Percentiles rank a stretch among this genome's conserved stretches.
Conservation (phyloP, 2,329 filamentous ascomycete genomes). For the Xylaria multiplex region DNA sequence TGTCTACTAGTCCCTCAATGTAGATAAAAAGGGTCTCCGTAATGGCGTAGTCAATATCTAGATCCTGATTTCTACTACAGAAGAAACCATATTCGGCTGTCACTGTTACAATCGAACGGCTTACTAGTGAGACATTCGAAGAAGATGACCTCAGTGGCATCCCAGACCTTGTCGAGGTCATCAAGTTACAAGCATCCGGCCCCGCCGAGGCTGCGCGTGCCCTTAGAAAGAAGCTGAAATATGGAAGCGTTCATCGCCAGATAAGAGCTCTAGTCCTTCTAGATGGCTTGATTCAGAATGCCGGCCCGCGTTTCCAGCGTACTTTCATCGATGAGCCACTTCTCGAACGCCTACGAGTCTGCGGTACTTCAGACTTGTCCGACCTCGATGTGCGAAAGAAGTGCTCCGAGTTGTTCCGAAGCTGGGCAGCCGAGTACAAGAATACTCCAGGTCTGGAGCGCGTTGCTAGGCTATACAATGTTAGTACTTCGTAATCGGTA, state of each 20-base stretch:
- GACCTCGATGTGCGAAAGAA: slow-evolving; percentile 89
- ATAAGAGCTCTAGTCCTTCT: slow-evolving; percentile 87
- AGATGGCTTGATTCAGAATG: slow-evolving; percentile 94
- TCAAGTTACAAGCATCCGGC: slow-evolving; percentile 87
- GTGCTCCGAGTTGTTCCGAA: slow-evolving; percentile 84
- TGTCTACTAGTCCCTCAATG: background rate
- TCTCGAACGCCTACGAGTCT: slow-evolving; percentile 88
- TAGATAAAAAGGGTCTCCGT: background rate
- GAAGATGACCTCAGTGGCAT: slow-evolving; percentile 93
- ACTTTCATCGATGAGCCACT: slow-evolving; percentile 90
- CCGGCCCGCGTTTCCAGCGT: slow-evolving; percentile 85
- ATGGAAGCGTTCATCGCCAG: slow-evolving; percentile 93
- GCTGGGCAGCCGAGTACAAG: slow-evolving; percentile 87
- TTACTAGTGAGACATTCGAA: slow-evolving; percentile 89
- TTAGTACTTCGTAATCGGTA: slow-evolving; percentile 43
- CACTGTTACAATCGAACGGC: slow-evolving; percentile 88
- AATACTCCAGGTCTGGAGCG: slow-evolving; percentile 80
- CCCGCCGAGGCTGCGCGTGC: slow-evolving; percentile 90
- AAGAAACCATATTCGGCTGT: slow-evolving; percentile 94
- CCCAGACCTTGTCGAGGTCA: slow-evolving; percentile 92
- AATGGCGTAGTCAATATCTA: background rate
- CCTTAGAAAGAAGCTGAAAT: slow-evolving; percentile 98
- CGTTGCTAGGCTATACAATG: slow-evolving; percentile 80
- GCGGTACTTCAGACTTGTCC: slow-evolving; percentile 84
- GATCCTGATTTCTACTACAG: slow-evolving; percentile 49